Evolutionary conservation across 768 basidiomycete species (phyloP).

Genomic region (Tricholoma furcatifolium): DNA sequence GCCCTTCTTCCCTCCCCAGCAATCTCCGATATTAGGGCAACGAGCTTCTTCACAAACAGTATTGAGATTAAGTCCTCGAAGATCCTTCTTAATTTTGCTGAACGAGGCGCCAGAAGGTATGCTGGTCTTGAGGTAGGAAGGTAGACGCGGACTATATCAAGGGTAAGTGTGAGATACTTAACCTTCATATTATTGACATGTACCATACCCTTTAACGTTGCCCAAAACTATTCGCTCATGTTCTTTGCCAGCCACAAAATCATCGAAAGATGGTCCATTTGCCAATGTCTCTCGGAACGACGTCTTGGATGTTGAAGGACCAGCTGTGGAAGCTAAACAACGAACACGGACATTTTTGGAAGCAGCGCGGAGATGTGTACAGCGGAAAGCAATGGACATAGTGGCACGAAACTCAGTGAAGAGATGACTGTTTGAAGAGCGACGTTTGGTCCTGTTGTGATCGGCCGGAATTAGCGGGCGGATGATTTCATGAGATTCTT

Average conservation of each 20-base stretch:
- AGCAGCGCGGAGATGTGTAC: constrained; percentile 11
- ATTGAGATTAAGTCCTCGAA: constrained; percentile 86
- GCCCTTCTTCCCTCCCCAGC: constrained; percentile 88
- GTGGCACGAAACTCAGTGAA: background rate
- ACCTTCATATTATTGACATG: background rate
- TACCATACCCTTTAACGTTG: constrained; percentile 57
- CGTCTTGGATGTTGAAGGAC: constrained; percentile 32
- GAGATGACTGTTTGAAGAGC: background rate
- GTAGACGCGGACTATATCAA: constrained; percentile 73
- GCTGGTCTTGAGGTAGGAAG: constrained; percentile 84
- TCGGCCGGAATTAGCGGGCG: background rate
- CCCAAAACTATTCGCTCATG: constrained; percentile 68
- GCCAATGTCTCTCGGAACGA: constrained; percentile 54
- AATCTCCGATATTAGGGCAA: constrained; percentile 99
- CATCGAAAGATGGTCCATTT: constrained; percentile 73
- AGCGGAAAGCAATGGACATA: constrained; percentile 12
- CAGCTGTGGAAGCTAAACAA: constrained; percentile 47
- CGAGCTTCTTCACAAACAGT: constrained; percentile 99
- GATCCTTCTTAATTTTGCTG: constrained; percentile 91
- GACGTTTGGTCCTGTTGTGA: constrained; percentile 4
- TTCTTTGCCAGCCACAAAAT: constrained; percentile 69
- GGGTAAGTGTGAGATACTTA: background rate
- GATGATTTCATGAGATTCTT: background rate
- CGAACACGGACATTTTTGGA: constrained; percentile 33
- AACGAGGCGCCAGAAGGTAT: constrained; percentile 90